Conservation (phyloP, 2,329 filamentous ascomycete species). For the Scortechinia acanthostroma region DNA sequence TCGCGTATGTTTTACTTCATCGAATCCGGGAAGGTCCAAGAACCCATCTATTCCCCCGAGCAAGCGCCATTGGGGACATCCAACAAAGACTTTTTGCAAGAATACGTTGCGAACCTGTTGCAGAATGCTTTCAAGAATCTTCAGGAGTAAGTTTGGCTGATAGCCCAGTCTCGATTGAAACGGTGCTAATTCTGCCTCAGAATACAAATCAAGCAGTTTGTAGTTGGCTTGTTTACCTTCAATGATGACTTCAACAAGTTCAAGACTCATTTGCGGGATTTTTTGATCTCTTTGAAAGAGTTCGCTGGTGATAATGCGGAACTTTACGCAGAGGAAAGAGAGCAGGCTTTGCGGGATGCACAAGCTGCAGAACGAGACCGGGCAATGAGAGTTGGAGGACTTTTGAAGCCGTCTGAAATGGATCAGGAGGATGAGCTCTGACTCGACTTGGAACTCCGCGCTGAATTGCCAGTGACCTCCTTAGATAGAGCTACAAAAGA, state of each 20-base stretch:
- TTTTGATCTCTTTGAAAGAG: conserved; percentile 94
- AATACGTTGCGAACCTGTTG: conserved; percentile 78
- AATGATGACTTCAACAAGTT: conserved; percentile 90
- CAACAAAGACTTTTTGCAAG: conserved; percentile 84
- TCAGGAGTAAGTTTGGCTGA: conserved; percentile 63
- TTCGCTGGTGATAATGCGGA: conserved; percentile 88
- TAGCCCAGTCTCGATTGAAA: conserved; percentile 11
- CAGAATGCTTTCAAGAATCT: conserved; percentile 90
- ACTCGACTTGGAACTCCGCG: conserved; percentile 66
- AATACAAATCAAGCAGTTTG: conserved; percentile 81
- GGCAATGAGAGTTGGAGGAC: conserved; percentile 86
- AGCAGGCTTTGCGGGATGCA: conserved; percentile 66
- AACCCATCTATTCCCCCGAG: conserved; percentile 79
- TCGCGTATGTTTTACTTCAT: conserved; percentile 96
- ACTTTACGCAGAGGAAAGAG: conserved; percentile 83
- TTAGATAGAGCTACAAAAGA: background rate
- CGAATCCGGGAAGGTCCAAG: conserved; percentile 81
- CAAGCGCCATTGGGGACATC: conserved; percentile 76
- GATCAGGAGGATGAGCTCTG: conserved; percentile 52
- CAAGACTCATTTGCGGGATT: conserved; percentile 91
- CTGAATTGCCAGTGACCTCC: conserved; percentile 39
- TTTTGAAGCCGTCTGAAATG: conserved; percentile 95
- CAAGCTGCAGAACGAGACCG: conserved; percentile 75
- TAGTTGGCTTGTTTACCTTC: conserved; percentile 78
- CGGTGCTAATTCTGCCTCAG: conserved; percentile 29